Evolutionary conservation across 345 rosid genomes (phyloP), one percentile per base, ranked within the genome.

Genomic region (Camelina sativa): DNA sequence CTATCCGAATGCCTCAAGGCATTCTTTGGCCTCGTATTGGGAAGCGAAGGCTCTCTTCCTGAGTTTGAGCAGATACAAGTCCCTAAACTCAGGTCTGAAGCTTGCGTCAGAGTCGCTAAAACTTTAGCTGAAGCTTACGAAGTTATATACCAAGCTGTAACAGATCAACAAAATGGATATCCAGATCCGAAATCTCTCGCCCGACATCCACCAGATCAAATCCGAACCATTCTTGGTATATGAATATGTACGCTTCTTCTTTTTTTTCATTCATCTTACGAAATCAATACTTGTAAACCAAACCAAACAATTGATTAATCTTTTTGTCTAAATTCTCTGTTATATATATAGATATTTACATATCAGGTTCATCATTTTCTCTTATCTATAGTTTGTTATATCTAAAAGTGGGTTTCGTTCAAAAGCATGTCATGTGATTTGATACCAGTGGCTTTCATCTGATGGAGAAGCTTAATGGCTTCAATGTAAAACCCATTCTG

Each of bases 31-130:
- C 88, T 92, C 51, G 82, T 92, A 65, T 73, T 92, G 80, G 98
- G 97, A 68, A 90, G 96, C 46, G 97, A 87, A 80, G 85, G 86
- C 72, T 82, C 92, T 53, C 85, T 92, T 65, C 98, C 98, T 1
- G 99, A 92, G 71, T 92, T 92, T 51, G 97, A 95, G 85, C 96
- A 82, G 81, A 76, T 95, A 79, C 98, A 90, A 86, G 98, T 89
- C 12, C 98, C 99, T 8, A 95, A 87, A 74, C 76, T 95, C 84
- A 91, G 96, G 53, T 86, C 96, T 4, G 98, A 92, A 58, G 90
- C 97, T 32, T 86, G 88, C 57, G 32, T 85, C 37, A 78, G 78
- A 79, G 87, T 92, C 35, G 97, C 97, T 2, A 89, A 82, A 86
- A 83, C 86, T 8, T 84, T 92, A 55, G 91, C 92, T 8, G 92